Conservation (phyloP, 2,329 filamentous ascomycete species). For the Hymenoscyphus repandus region DNA sequence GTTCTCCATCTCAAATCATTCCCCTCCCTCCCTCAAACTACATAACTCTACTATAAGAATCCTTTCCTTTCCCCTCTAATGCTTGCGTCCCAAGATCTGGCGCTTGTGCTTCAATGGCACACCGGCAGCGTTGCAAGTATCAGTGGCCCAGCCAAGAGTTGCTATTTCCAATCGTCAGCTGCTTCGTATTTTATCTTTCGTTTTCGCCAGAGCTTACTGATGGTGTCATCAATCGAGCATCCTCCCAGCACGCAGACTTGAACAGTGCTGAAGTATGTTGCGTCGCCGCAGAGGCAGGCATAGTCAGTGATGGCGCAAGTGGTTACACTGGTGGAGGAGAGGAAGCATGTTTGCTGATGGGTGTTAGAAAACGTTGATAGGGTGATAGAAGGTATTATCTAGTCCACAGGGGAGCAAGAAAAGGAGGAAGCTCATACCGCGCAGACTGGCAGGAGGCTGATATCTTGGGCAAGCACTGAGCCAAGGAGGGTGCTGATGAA, state of each 20-base stretch:
- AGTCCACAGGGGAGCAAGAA: too few species aligned
- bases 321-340: constrained; percentile 40
- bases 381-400: too few species aligned
- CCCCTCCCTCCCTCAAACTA: too few species aligned
- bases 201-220: not conserved
- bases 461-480: too few species aligned
- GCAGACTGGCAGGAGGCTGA: too few species aligned
- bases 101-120: constrained; percentile 7
- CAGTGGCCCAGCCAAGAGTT: constrained; percentile 3
- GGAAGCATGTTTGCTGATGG: constrained; percentile 40
- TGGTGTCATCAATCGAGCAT: constrained; percentile 4
- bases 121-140: constrained; percentile 3
- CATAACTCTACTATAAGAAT: too few species aligned
- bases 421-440: too few species aligned
- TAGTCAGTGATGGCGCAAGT: constrained; percentile 43
- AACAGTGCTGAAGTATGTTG: constrained; percentile 5
- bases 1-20: too few species aligned
- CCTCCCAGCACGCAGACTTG: constrained; percentile 6
- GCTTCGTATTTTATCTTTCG: too few species aligned
- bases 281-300: constrained; percentile 45
- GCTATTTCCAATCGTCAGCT: constrained; percentile 1
- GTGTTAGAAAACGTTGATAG: too few species aligned
- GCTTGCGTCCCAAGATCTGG: constrained; percentile 3
- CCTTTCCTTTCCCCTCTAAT: not conserved
- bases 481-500: too few species aligned